phyloP scores from a whole-genome alignment of 2,329 filamentous ascomycete genomes.

The Zymoseptoria ardabiliae region DNA sequence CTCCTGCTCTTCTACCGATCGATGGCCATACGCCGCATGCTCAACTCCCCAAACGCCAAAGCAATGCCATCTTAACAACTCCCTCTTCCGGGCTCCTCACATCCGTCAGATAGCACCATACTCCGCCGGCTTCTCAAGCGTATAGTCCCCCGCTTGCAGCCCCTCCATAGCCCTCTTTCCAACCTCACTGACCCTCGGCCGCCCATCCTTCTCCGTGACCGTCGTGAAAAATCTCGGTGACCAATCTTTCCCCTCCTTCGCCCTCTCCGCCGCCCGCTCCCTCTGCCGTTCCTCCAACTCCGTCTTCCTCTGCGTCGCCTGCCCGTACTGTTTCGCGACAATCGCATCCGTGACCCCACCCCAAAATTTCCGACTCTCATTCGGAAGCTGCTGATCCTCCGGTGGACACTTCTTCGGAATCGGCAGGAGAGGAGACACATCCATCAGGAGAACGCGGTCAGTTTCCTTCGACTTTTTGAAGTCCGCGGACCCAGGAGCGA shows the following conservation, averaged over 20 bases:
- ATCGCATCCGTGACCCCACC: constrained; percentile 81
- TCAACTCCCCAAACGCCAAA: not conserved
- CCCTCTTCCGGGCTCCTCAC: not conserved
- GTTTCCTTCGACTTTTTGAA: constrained; percentile 44
- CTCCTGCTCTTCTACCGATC: not conserved
- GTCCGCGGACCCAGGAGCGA: constrained; percentile 43
- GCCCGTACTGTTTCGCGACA: constrained; percentile 68
- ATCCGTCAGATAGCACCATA: constrained; percentile 24
- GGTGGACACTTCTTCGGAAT: constrained; percentile 74
- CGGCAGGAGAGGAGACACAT: constrained; percentile 75
- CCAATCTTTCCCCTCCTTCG: constrained; percentile 63
- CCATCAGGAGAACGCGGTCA: constrained; percentile 67
- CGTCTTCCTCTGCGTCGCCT: constrained; percentile 79
- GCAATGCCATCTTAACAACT: not conserved
- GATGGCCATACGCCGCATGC: not conserved
- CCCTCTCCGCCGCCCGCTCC: constrained; percentile 72
- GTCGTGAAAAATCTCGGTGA: constrained; percentile 79
- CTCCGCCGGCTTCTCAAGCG: constrained; percentile 40
- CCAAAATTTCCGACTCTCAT: constrained; percentile 89
- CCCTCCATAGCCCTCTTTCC: constrained; percentile 52
- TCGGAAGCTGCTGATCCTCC: constrained; percentile 67
- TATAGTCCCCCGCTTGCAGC: constrained; percentile 46
- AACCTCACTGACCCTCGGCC: constrained; percentile 56
- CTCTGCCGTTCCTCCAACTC: constrained; percentile 88
- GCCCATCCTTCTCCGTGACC: constrained; percentile 52